Evolutionary conservation across 2,329 filamentous ascomycete species (phyloP).

Genomic region (Aspergillus ustus): DNA sequence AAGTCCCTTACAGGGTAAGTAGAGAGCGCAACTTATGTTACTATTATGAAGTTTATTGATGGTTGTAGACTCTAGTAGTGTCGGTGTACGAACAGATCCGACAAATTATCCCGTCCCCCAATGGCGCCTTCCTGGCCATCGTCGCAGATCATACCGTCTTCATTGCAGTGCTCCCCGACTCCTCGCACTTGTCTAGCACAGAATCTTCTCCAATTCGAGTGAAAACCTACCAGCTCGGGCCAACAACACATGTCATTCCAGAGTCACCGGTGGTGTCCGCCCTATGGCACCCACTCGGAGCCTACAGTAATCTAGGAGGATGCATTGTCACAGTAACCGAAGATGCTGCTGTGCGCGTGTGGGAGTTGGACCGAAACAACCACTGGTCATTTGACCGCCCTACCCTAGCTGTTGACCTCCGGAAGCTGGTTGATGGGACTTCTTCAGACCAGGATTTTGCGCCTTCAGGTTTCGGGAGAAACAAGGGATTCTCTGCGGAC

Average conservation of each 20-base stretch:
- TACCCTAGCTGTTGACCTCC: slow-evolving; percentile 81
- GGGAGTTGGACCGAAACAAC: slow-evolving; percentile 85
- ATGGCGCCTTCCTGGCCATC: slow-evolving; percentile 80
- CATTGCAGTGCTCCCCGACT: slow-evolving; percentile 81
- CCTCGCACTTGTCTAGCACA: slow-evolving; percentile 72
- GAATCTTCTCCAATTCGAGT: slow-evolving; percentile 74
- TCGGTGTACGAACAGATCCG: slow-evolving; percentile 80
- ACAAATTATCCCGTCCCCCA: slow-evolving; percentile 83
- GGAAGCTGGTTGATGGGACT: slow-evolving; percentile 83
- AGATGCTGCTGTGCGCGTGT: slow-evolving; percentile 85
- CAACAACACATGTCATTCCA: slow-evolving; percentile 87
- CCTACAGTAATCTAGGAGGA: slow-evolving; percentile 65
- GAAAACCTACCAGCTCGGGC: slow-evolving; percentile 89
- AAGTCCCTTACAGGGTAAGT: slow-evolving; percentile 36
- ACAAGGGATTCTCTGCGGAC: slow-evolving; percentile 85
- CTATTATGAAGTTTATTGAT: slow-evolving; percentile 11
- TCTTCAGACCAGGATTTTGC: slow-evolving; percentile 82
- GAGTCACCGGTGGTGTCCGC: slow-evolving; percentile 79
- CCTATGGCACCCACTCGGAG: slow-evolving; percentile 90
- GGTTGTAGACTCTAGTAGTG: slow-evolving; percentile 70
- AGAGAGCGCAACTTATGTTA: too few species aligned
- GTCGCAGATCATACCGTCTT: slow-evolving; percentile 86
- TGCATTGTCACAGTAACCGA: slow-evolving; percentile 87
- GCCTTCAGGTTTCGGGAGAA: slow-evolving; percentile 73
- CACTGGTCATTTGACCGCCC: slow-evolving; percentile 86